These are phyloP conservation scores for Asterochloris erici DNA, from an alignment of 139 green algal species.

Conservation along the genomic window DNA sequence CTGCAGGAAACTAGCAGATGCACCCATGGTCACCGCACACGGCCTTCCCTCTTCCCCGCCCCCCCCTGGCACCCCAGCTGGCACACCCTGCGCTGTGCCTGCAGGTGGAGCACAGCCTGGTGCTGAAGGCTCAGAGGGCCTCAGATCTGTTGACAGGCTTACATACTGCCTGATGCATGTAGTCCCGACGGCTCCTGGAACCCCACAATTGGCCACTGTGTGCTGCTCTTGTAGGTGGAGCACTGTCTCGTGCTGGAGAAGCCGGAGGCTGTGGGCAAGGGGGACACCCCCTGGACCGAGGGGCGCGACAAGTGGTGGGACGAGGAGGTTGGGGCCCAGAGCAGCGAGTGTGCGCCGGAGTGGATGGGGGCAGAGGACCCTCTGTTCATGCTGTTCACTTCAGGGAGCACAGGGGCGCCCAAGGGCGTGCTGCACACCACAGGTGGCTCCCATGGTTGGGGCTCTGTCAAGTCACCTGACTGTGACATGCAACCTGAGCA, in stretches of 20 bases:
- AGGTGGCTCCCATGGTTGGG: neutral
- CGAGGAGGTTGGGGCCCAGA: conserved; percentile 60
- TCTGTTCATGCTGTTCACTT: conserved; percentile 94
- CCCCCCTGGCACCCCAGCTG: too few species aligned
- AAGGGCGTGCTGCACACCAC: conserved; percentile 96
- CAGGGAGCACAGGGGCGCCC: conserved; percentile 89
- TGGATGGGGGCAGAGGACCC: conserved; percentile 87
- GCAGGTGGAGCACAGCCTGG: too few species aligned
- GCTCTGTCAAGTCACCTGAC: neutral
- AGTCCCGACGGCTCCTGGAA: neutral
- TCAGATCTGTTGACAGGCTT: too few species aligned
- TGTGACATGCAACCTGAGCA: neutral
- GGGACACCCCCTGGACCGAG: conserved; percentile 17
- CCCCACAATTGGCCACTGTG: neutral
- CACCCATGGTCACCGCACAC: too few species aligned
- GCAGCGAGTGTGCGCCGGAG: conserved; percentile 45
- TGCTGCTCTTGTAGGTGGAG: conserved; percentile 6
- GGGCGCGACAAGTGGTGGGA: conserved; percentile 71
- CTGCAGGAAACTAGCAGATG: too few species aligned
- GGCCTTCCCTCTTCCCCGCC: too few species aligned
- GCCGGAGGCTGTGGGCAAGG: neutral
- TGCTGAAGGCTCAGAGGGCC: too few species aligned
- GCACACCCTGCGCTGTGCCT: too few species aligned
- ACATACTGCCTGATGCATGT: neutral
- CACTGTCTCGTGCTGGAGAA: conserved; percentile 54